These are phyloP conservation scores for Apiospora rasikravindrae DNA, from an alignment of 2,329 filamentous ascomycete species.

Conservation along the genomic window DNA sequence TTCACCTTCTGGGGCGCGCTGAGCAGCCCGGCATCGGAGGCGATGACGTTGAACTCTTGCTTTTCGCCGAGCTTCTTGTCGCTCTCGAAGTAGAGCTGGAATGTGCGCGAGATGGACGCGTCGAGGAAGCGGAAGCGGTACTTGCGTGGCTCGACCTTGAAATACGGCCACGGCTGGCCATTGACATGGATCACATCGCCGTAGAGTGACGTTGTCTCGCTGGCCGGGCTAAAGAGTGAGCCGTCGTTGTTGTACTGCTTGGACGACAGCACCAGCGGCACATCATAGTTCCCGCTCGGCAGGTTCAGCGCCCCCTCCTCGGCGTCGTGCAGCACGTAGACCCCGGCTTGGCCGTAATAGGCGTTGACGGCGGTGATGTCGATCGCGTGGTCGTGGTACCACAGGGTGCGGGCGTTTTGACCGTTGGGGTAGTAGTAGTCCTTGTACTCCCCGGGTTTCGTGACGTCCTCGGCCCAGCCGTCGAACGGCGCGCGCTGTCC, in stretches of 20 bases:
- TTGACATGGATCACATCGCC: slow-evolving; percentile 65
- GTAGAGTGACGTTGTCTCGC: slow-evolving; percentile 53
- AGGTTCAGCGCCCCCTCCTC: slow-evolving; percentile 54
- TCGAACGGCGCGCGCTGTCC: slow-evolving; percentile 49
- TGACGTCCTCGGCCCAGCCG: slow-evolving; percentile 61
- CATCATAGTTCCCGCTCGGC: slow-evolving; percentile 57
- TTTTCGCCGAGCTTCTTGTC: slow-evolving; percentile 37
- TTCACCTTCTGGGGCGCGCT: slow-evolving; percentile 47
- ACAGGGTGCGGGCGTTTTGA: slow-evolving; percentile 57
- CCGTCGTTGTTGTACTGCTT: slow-evolving; percentile 59
- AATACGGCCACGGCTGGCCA: slow-evolving; percentile 62
- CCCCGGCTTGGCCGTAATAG: slow-evolving; percentile 62
- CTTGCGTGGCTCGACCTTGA: slow-evolving; percentile 63
- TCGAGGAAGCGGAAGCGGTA: slow-evolving; percentile 64
- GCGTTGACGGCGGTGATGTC: slow-evolving; percentile 57
- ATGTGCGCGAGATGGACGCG: slow-evolving; percentile 52
- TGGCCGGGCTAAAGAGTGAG: slow-evolving; percentile 50
- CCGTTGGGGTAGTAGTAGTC: slow-evolving; percentile 64
- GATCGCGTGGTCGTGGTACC: slow-evolving; percentile 59
- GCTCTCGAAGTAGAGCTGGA: slow-evolving; percentile 51
- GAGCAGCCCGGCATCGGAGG: slow-evolving; percentile 58
- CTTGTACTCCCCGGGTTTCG: slow-evolving; percentile 58
- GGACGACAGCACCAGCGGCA: slow-evolving; percentile 54
- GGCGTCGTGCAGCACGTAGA: slow-evolving; percentile 58
- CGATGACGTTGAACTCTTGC: slow-evolving; percentile 58